Evolutionary conservation across 192 early-diverging fungal species (phyloP).

Genomic region (Polychytrium aggregatum): DNA sequence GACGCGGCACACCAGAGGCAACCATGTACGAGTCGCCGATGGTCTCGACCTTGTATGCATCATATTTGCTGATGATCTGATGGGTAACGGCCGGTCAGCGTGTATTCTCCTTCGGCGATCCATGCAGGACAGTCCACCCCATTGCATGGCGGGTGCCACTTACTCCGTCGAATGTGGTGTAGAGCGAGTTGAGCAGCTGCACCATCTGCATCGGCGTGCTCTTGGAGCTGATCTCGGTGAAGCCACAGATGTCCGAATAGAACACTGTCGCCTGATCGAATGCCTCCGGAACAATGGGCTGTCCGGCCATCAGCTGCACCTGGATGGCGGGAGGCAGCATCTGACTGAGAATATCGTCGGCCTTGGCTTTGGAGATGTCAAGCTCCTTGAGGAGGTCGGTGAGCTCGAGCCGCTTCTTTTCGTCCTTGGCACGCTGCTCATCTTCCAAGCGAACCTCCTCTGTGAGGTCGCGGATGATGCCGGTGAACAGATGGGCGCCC

Average conservation of each 20-base stretch:
- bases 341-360: conserved; percentile 14
- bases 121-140: neutral
- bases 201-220: conserved; percentile 17
- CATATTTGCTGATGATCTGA: conserved; percentile 15
- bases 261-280: conserved; percentile 20
- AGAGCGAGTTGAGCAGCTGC: conserved; percentile 19
- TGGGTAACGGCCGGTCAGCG: conserved; percentile 14
- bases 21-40: conserved; percentile 26
- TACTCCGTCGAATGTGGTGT: conserved; percentile 23
- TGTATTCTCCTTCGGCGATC: conserved; percentile 5
- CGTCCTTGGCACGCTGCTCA: too few relatives aligned
- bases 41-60: conserved; percentile 33
- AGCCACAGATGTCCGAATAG: conserved; percentile 24
- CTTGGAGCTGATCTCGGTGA: conserved; percentile 15
- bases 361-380: neutral
- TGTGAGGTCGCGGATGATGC: conserved; percentile 26
- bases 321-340: conserved; percentile 17
- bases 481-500: conserved; percentile 27
- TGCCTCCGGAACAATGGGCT: conserved; percentile 6
- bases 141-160: conserved; percentile 4
- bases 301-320: conserved; percentile 9
- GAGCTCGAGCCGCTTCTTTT: too few relatives aligned
- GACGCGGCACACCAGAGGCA: conserved; percentile 14
- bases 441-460: conserved; percentile 10
- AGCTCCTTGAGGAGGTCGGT: too few relatives aligned